These are phyloP conservation scores for Oidium heveae DNA, from an alignment of 2,329 filamentous ascomycete genomes.

Conservation along the genomic window DNA sequence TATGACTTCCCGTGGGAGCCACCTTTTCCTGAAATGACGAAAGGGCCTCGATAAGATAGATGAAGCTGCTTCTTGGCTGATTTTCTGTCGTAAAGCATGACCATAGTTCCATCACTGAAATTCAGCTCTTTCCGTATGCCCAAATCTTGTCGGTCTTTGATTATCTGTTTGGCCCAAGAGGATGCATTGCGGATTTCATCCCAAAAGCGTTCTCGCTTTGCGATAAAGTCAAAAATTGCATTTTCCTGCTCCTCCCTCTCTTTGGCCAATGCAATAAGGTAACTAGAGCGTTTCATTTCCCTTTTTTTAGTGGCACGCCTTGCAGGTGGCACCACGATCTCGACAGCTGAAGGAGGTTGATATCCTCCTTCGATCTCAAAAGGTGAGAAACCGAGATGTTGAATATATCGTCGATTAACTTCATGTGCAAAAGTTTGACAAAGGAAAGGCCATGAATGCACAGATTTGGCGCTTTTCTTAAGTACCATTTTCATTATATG, in stretches of 20 bases:
- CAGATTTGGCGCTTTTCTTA: no score
- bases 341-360: not conserved
- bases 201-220: no score
- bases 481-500: not conserved
- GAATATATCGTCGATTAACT: no score
- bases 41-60: not conserved
- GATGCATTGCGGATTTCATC: no score
- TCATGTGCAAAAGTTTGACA: no score
- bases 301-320: no score
- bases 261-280: no score
- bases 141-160: not conserved
- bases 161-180: no score
- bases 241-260: no score
- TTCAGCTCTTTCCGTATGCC: not conserved
- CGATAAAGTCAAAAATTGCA: no score
- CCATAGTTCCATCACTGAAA: not conserved
- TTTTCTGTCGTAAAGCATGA: slow-evolving; percentile 1
- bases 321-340: not conserved
- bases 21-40: not conserved
- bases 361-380: not conserved
- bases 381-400: not conserved
- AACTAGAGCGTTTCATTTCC: not conserved
- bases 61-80: not conserved
- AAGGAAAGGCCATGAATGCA: no score
- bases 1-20: not conserved